Evolutionary conservation across 768 basidiomycete species (phyloP), one percentile per base, ranked within the genome.

Genomic region (Fomitopsis serialis): DNA sequence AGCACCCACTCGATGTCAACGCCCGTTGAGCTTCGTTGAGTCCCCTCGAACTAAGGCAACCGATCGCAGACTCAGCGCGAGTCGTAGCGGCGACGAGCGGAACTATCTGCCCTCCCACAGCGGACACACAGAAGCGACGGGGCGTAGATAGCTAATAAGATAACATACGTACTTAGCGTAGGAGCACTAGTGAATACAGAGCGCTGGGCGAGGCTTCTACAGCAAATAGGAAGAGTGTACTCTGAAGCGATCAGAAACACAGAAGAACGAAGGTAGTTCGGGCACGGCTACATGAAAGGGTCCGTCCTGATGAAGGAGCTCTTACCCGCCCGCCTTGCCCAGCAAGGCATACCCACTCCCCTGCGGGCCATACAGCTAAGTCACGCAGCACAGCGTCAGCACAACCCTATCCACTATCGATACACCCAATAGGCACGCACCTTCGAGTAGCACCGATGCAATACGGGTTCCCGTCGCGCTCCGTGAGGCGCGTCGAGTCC

Each of bases 401-500:
- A 44, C 55, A 23, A 32, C 29, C 5, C 29, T 11, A 32, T 11
- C n/a, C n/a, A n/a, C n/a, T n/a, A n/a, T n/a, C n/a, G n/a, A n/a
- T n/a, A n/a, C n/a, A n/a, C n/a, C n/a, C n/a, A n/a, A n/a, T n/a
- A n/a, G n/a, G 58, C 61, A 47, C 69, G 22, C 32, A 72, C 80
- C 81, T 88, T 91, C 54, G 76, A 75, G 59, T 92, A 89, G 64
- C 89, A 92, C 43, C 81, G 74, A 53, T 78, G 76, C 89, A 92
- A 35, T 81, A 72, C 12, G 87, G 85, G 12, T 79, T 74, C 1
- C 84, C 89, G 43, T 89, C 87, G 62, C 86, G 86, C 65, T 92
- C 89, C 24, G 86, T 78, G 52, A 92, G 66, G 21, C 81, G 78
- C 44, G 73, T 83, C 29, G 89, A 87, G 61, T 91, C 89, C n/a